Evolutionary conservation across 371 early-diverging fungal genomes (phyloP), one percentile per base, ranked within the genome.

Genomic region (Mortierella sp.): DNA sequence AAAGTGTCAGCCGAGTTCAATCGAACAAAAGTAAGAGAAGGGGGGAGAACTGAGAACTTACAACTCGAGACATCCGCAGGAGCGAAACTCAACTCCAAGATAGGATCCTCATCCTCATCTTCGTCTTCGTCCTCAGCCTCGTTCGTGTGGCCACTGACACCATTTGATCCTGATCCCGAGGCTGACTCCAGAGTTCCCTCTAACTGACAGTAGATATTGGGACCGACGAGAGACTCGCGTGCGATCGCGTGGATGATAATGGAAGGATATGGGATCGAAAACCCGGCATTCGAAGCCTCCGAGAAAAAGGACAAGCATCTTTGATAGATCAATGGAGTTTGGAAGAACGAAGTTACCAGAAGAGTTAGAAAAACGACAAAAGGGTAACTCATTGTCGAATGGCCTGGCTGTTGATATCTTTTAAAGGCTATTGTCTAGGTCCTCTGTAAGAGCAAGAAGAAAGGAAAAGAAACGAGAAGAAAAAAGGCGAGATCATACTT

Each of bases 211-310:
- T 93, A 95, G 64, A 95, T 88, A 65, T 85, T 85, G 1, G 91
- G 87, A 28, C 75, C 84, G 21, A 86, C 88, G 18, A 83, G 83
- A n/a, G 67, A 47, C 29, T 85, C 87, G 52, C 91, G 87, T 7
- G 94, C 92, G 57, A 92, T 89, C 19, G 95, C 95, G 62, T 95
- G 94, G 62, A 95, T 92, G 44, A 92, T 88, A 62, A 95, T 91
- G 62, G 88, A 86, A 0, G 87, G 90, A 59, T 93, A 95, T 60
- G 90, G 88, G 60, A 95, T 85, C 14, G 91, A 77, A 55, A 93
- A 86, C 12, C 91, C 91, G 12, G 82, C 70, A 9, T 80, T 61
- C 1, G 74, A 72, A 4, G 26, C 57, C 3, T 72, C 56, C 0
- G 88, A 88, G 77, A 85, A 88, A 68, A 89, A 91, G 60, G 86